phyloP scores from a whole-genome alignment of 176 grass and related monocot species.

The Juncus effusus region DNA sequence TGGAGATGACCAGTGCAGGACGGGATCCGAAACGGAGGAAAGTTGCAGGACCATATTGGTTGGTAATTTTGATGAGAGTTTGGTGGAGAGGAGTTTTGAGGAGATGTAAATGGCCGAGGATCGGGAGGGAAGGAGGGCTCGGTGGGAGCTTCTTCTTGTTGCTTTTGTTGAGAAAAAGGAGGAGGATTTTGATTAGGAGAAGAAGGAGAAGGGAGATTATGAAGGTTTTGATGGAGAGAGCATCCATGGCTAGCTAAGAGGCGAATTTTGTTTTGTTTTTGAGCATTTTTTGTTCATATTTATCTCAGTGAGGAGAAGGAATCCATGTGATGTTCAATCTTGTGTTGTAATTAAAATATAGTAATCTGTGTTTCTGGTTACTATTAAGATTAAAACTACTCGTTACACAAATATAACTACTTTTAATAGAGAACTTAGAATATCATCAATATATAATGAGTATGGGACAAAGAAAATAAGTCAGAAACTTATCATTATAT shows the following conservation, averaged over 20 bases:
- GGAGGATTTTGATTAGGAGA: conserved; percentile 2
- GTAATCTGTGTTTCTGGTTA: no score
- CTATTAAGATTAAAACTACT: no score
- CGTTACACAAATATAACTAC: no score
- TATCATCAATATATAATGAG: no score
- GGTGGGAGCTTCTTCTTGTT: conserved; percentile 31
- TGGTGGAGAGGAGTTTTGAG: conserved; percentile 68
- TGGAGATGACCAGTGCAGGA: conserved; percentile 44
- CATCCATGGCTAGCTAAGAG: conserved; percentile 15
- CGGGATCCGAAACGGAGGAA: conserved; percentile 48
- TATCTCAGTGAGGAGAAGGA: no score
- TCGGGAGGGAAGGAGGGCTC: conserved; percentile 41
- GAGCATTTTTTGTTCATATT: no score
- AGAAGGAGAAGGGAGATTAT: neutral
- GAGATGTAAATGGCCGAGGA: conserved; percentile 60
- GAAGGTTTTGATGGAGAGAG: neutral
- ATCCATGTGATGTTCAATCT: no score
- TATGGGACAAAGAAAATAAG: no score
- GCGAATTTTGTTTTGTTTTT: neutral
- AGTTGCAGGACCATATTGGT: conserved; percentile 35
- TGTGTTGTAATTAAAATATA: no score
- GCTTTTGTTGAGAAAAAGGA: neutral
- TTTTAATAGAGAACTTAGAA: no score
- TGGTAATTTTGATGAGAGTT: conserved; percentile 26
- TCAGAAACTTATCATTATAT: no score